A percentile compares a stretch with the other conserved stretches of the same genome.
These are phyloP conservation scores for Erysimum cheiri DNA, from an alignment of 441 rosid species.

Conservation along the genomic window DNA sequence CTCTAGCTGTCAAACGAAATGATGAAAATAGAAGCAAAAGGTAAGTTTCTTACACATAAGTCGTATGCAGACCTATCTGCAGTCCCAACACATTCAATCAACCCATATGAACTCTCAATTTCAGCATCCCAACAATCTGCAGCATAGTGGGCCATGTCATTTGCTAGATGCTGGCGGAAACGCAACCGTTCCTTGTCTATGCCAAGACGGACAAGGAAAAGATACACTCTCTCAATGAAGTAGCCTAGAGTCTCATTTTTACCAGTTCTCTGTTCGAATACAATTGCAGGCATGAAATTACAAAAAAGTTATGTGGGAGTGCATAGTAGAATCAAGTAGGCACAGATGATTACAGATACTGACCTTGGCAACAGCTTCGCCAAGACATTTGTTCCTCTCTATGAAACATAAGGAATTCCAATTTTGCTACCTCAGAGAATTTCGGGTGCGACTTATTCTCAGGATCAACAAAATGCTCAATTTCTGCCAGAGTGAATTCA, in stretches of 20 bases:
- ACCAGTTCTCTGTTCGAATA: not conserved
- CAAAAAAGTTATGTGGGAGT: not conserved
- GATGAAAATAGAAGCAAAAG: not conserved
- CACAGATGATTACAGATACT: not conserved
- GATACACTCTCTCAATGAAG: not conserved
- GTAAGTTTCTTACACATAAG: not conserved
- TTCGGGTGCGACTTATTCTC: not conserved
- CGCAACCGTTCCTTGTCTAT: not conserved
- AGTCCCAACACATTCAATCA: not conserved
- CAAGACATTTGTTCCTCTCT: not conserved
- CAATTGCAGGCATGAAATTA: not conserved
- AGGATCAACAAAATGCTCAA: not conserved
- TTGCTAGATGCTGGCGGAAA: not conserved
- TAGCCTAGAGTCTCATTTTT: not conserved
- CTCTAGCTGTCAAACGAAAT: not conserved
- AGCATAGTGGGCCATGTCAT: constrained; percentile 2
- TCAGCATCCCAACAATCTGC: constrained; percentile 3
- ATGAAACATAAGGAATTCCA: not conserved
- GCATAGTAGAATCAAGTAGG: not conserved
- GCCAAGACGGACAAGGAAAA: not conserved
- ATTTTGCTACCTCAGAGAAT: not conserved
- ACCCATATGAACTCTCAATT: not conserved
- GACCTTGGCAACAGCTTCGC: not conserved
- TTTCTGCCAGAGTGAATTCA: not conserved
- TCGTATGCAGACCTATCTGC: not conserved